Base-by-base conservation (phyloP, 1,284 basidiomycete species). In the Cutaneotrichosporon arboriforme region DNA sequence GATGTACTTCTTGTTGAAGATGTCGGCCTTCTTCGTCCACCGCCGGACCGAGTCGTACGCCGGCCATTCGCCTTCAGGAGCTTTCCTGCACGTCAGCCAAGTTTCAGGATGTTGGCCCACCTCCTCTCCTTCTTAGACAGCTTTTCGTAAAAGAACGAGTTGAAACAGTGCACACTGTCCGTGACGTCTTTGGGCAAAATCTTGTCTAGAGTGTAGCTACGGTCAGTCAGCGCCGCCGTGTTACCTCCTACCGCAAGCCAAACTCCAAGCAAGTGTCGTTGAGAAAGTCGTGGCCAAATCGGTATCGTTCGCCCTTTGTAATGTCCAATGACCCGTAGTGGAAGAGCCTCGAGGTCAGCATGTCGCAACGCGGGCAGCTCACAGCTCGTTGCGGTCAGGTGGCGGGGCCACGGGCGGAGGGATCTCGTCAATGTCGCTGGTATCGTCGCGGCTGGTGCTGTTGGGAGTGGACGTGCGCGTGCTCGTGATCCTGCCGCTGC, bases 261-360 rank as follows among this genome's bases (percentile, higher is more conserved):
- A 94, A 96, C 68, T 98, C 94, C 42, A 98, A 90, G 21, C 97
- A 76, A 0, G 88, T 93, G 75, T 99, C 96, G 70, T 99, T 98
- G 44, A 99, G 78, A 68, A 86, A 97, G 68, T 93, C 88, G 21
- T 82, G 82, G 43, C 82, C 76, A 23, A 96, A 73, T 9, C 92
- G 83, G 50, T 78, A 79, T 18, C 85, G 69, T 64, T 96, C 92
- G n/a, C 83, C 84, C 38, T 80, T 80, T 15, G 84, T 90, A 65
- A 94, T 81, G 59, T 84, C 85, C 26, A 93, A 80, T 13, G 20
- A 80, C 80, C 14, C 90, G 90, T 66, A 91, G 14, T 84, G 81
- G 40, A 91, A 77, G 33, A 91, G 81, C 8, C 88, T 90, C 2
- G 21, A 9, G 14, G 40, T 41, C 15, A 31, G 22, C 7, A 7